Percentiles rank a stretch among this genome's conserved stretches.
phyloP scores from a whole-genome alignment of 2,329 filamentous ascomycete genomes.

The Aspergillus novoparasiticus region DNA sequence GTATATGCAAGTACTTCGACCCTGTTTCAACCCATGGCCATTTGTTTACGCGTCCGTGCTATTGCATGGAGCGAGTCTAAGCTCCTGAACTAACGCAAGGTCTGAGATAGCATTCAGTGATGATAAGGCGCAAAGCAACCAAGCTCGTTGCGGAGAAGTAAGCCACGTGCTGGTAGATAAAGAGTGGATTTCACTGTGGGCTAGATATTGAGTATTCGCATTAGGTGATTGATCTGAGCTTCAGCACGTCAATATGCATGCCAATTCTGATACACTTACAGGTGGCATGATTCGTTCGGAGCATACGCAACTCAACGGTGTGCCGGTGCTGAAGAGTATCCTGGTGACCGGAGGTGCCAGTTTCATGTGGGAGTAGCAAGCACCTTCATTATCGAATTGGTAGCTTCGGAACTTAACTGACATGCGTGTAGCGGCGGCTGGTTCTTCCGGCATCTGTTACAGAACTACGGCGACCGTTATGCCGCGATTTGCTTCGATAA shows the following conservation, averaged over 20 bases:
- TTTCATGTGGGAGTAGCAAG: too few species aligned
- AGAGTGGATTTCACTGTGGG: background rate
- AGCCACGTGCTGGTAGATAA: background rate
- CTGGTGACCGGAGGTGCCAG: slow-evolving; percentile 1
- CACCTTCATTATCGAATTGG: too few species aligned
- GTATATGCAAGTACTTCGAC: background rate
- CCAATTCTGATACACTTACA: background rate
- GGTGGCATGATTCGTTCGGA: slow-evolving; percentile 3
- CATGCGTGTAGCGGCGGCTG: too few species aligned
- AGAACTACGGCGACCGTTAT: slow-evolving; percentile 48
- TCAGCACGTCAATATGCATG: background rate
- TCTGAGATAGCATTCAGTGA: background rate
- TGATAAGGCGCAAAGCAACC: rapidly evolving
- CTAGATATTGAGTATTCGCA: too few species aligned
- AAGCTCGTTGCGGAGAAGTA: too few species aligned
- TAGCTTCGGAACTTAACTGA: too few species aligned
- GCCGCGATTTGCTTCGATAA: slow-evolving; percentile 83
- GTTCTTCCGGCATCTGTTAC: too few species aligned
- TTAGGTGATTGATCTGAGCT: background rate
- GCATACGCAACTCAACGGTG: background rate
- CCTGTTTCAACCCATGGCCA: too few species aligned
- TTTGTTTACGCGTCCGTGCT: background rate
- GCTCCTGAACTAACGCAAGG: background rate
- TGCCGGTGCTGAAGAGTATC: slow-evolving; percentile 4
- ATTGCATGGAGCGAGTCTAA: background rate